Evolutionary conservation across 78 protist genomes (phyloP).

Genomic region (Polysphondylium violaceum): DNA sequence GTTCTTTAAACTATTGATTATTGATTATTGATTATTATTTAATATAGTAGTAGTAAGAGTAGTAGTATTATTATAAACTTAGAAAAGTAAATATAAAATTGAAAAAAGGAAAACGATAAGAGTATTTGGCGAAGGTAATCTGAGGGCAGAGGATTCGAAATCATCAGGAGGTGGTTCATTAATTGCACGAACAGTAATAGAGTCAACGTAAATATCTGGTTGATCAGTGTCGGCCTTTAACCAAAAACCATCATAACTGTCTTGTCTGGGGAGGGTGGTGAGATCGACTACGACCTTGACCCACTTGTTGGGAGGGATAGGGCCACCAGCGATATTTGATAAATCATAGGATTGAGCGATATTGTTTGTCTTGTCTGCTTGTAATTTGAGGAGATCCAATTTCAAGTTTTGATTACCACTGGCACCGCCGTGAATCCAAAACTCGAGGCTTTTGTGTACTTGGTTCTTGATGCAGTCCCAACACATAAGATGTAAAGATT

Average conservation of each 20-base stretch:
- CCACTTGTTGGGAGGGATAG: constrained; percentile 28
- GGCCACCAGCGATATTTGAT: not conserved
- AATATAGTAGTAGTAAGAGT: no score
- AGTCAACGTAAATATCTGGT: constrained; percentile 41
- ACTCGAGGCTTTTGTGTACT: constrained; percentile 26
- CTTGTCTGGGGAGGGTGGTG: not conserved
- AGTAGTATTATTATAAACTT: no score
- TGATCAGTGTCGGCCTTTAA: constrained; percentile 33
- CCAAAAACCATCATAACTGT: constrained; percentile 52
- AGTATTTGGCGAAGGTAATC: not conserved
- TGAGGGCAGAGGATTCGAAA: not conserved
- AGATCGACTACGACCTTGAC: constrained; percentile 18
- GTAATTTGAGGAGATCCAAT: not conserved
- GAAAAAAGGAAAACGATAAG: no score
- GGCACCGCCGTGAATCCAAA: constrained; percentile 35
- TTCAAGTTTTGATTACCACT: constrained; percentile 37
- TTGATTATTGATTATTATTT: not conserved
- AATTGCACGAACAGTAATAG: constrained; percentile 36
- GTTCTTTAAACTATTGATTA: not conserved
- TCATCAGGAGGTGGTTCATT: constrained; percentile 49
- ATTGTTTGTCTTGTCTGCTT: constrained; percentile 5
- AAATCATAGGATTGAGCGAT: not conserved
- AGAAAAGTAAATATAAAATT: no score
- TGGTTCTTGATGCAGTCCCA: constrained; percentile 45
- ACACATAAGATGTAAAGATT: constrained; percentile 32